Base-by-base conservation (phyloP, 2,329 filamentous ascomycete genomes). In the Pseudopyrenochaeta lycopersici region DNA sequence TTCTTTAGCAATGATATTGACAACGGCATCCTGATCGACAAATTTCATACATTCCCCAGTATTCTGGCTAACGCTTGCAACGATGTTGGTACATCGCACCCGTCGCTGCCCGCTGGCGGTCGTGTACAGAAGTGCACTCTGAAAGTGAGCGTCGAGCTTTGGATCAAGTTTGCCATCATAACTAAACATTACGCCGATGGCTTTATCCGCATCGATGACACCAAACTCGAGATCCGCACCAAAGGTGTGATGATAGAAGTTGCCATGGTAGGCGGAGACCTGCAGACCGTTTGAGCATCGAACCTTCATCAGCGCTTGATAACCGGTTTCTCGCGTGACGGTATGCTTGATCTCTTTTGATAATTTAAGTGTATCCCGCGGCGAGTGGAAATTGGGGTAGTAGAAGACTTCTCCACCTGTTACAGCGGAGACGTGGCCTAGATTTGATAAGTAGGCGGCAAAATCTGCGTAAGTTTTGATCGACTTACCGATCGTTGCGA, bases 131-230 rank as follows among this genome's bases (percentile, higher is more conserved):
- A 99, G 81, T 1, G 95, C 95, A 18, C 91, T 92, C 75, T 99
- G 95, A 84, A 99, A 99, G 78, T 99, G 95, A 7, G 94, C 94
- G 76, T 99, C 95, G 18, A 98, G 84, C 77, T 97, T 97, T 4
- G 92, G 82, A 76, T 99, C 95, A n/a, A 99, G 85, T 78, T 98
- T 98, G 55, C 95, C 95, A 71, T 99, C 95, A 75, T 99, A 96
- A 66, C 86, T 90, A 75, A 99, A 99, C 43, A 92, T 89, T 10
- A 98, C 91, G 2, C 89, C 90, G 62, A 99, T 84, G 9, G 94
- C 92, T 79, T 97, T 97, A 77, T 99, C 95, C 17, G 92, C 88
- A 73, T 98, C 95, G 46, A 98, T 88, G 46, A 90, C 86, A 23
- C 95, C 95, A 67, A 99, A 91, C 73, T 99, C 93, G 39, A 99